Evolutionary conservation across 331 rosid species (phyloP).

Genomic region (Quercus lobata): DNA sequence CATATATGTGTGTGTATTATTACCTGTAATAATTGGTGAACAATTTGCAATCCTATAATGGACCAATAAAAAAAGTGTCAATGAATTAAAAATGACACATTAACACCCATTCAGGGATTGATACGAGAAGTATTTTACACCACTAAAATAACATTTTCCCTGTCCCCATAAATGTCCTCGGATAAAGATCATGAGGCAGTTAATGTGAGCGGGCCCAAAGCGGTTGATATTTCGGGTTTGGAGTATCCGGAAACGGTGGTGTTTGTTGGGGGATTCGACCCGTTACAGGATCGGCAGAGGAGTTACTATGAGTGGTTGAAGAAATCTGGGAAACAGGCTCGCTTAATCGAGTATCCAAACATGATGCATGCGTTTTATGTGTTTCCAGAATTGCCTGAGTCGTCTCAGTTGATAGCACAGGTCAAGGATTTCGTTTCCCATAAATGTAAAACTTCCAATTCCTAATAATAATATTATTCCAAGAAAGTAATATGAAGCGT

Average conservation of each 20-base stretch:
- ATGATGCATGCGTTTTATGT: slow-evolving; percentile 32
- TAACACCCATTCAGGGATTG: too few species aligned
- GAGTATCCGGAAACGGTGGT: slow-evolving; percentile 28
- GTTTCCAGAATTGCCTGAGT: slow-evolving; percentile 30
- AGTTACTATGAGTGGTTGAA: slow-evolving; percentile 27
- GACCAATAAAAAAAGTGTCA: too few species aligned
- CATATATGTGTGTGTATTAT: too few species aligned
- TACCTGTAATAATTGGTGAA: too few species aligned
- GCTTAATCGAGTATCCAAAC: slow-evolving; percentile 27
- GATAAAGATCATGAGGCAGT: slow-evolving; percentile 30
- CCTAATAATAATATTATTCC: too few species aligned
- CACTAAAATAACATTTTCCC: too few species aligned
- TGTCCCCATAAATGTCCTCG: too few species aligned
- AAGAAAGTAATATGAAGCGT: too few species aligned
- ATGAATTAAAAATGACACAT: too few species aligned
- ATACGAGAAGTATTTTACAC: too few species aligned
- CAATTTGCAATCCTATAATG: too few species aligned
- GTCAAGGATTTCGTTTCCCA: slow-evolving; percentile 18
- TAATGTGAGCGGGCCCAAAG: slow-evolving; percentile 31
- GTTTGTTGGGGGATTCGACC: slow-evolving; percentile 28
- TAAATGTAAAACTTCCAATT: background rate
- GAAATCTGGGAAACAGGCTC: slow-evolving; percentile 26
- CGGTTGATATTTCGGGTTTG: slow-evolving; percentile 20
- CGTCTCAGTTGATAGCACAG: slow-evolving; percentile 7
- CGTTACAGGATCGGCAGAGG: slow-evolving; percentile 39